Conservation (phyloP, 2,329 filamentous ascomycete genomes). For the Arthrobotrys entomopaga region DNA sequence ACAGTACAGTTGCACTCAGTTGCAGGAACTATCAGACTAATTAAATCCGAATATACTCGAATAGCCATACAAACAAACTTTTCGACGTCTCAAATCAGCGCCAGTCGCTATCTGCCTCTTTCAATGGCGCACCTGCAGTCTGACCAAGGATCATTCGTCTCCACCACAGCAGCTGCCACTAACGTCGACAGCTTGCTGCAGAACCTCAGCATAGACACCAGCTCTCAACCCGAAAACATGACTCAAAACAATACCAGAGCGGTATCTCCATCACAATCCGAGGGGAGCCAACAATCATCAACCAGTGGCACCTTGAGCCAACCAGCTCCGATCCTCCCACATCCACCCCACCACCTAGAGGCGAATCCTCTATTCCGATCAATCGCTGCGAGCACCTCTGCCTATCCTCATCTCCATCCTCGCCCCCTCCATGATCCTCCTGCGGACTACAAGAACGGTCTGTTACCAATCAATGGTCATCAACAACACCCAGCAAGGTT, state of each 20-base stretch:
- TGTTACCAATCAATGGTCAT: conserved; percentile 8
- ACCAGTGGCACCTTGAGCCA: background rate
- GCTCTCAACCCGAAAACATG: conserved; percentile 10
- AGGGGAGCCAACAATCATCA: conserved; percentile 7
- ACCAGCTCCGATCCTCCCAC: conserved; percentile 30
- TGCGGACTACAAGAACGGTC: conserved; percentile 32
- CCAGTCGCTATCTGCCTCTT: background rate
- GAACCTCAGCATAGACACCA: conserved; percentile 5
- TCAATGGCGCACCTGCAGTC: conserved; percentile 17
- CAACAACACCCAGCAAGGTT: conserved; percentile 19
- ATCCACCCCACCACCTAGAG: conserved; percentile 46
- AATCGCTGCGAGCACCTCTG: conserved; percentile 52
- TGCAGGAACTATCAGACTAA: too few relatives aligned
- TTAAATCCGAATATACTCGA: too few relatives aligned
- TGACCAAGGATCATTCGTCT: conserved; percentile 16
- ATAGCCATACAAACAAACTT: background rate
- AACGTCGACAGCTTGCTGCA: background rate
- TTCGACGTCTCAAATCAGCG: background rate
- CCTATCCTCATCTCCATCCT: conserved; percentile 45
- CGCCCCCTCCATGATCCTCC: conserved; percentile 45
- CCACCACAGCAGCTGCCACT: conserved; percentile 1
- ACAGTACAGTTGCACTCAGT: too few relatives aligned
- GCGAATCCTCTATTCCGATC: conserved; percentile 49
- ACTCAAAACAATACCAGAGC: conserved; percentile 23
- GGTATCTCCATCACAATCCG: conserved; percentile 15